A percentile compares a stretch with the other conserved stretches of the same genome.
Conservation (phyloP, 495 filamentous ascomycete species). For the Trichocladium antarcticum region DNA sequence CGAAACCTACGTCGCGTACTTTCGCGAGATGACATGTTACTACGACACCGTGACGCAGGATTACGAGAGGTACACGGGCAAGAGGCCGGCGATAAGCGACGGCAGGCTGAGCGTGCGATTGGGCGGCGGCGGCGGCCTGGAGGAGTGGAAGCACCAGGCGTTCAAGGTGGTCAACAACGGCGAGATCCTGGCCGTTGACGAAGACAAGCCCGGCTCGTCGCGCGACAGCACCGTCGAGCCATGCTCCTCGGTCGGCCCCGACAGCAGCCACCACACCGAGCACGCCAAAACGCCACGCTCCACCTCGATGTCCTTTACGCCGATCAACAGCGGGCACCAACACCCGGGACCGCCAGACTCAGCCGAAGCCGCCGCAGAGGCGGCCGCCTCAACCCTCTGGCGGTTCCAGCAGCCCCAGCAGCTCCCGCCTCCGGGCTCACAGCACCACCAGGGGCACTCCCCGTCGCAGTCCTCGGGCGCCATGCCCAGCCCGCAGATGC, state of each 20-base stretch:
- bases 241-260: constrained; percentile 16
- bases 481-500: neutral
- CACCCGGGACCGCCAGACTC: constrained; percentile 13
- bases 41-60: constrained; percentile 54
- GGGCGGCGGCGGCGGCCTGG: constrained; percentile 54
- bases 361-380: constrained; percentile 1
- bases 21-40: constrained; percentile 57
- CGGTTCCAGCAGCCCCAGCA: constrained; percentile 6
- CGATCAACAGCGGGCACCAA: constrained; percentile 35
- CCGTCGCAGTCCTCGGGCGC: constrained; percentile 1
- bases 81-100: constrained; percentile 13
- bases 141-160: constrained; percentile 51
- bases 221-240: constrained; percentile 26
- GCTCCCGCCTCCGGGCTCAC: neutral
- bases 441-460: neutral
- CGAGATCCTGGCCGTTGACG: constrained; percentile 24
- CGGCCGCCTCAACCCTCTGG: constrained; percentile 12
- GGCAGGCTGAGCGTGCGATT: constrained; percentile 36
- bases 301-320: constrained; percentile 37
- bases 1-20: constrained; percentile 55
- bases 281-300: constrained; percentile 21
- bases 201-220: constrained; percentile 24
- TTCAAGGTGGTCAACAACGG: constrained; percentile 34
- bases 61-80: constrained; percentile 30
- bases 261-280: constrained; percentile 15